Base-by-base conservation (phyloP, 495 filamentous ascomycete genomes). In the Margaritispora aquatica region DNA sequence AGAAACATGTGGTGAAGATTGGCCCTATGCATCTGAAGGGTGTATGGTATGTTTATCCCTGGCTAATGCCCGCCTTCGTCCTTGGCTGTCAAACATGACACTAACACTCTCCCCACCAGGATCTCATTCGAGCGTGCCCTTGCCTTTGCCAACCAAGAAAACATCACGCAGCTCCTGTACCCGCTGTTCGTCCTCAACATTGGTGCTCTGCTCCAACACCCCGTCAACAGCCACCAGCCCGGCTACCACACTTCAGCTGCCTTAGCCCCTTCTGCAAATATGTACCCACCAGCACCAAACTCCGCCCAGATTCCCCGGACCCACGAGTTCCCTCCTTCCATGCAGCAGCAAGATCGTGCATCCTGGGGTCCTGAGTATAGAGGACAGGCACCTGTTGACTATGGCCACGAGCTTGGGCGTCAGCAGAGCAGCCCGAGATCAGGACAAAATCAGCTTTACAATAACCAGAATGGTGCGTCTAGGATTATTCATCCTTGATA, bases 101-200 rank as follows among this genome's bases (percentile, higher is more conserved):
- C 29, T 34, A 34, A 34, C 15, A 34, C 15, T 15, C 7, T 34
- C 29, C 15, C 48, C 46, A 60, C 58, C 65, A 96, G 92, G 93
- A 98, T 98, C 66, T 94, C 94, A 2, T 98, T 93, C 64, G 94
- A 97, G 57, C 84, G 94, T 51, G 94, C 94, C 2, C 76, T 98
- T 47, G 94, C 96, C 63, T 97, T 98, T 67, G 94, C 94, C 48
- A 98, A 98, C 75, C 97, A 97, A 78, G 94, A 98, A 72, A 97
- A 97, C 74, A 98, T 97, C 63, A 97, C 94, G 0, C 92, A 97
- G 70, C 71, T 88, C 9, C 73, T 98, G 55, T 98, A 98, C 73
- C 94, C 94, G n/a, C 80, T 98, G n/a, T 98, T 98, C 69, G 94
- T 98, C 21, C 92, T 97, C 70, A 96, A 97, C 72, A 97, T 98